Percentiles rank a stretch among this genome's conserved stretches.
These are phyloP conservation scores for Tulasnella sp. DNA, from an alignment of 768 basidiomycete genomes.

Conservation along the genomic window DNA sequence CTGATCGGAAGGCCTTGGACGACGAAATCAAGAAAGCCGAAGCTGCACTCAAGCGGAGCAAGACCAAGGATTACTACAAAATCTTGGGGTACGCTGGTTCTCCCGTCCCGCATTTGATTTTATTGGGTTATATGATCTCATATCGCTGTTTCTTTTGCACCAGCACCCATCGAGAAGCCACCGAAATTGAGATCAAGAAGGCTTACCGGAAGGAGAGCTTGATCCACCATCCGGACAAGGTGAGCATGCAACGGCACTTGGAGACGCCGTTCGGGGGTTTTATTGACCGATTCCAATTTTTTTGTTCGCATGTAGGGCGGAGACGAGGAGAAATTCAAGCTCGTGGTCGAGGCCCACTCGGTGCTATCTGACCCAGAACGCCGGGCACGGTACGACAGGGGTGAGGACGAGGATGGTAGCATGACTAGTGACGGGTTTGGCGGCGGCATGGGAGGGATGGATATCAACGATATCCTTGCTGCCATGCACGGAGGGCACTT, in stretches of 20 bases:
- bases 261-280: background rate
- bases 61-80: conserved; percentile 86
- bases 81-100: conserved; percentile 41
- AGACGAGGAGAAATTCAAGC: conserved; percentile 93
- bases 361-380: conserved; percentile 71
- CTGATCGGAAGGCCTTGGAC: conserved; percentile 34
- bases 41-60: conserved; percentile 72
- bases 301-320: conserved; percentile 53
- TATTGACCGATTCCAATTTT: background rate
- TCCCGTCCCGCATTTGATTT: background rate
- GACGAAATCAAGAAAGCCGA: conserved; percentile 74
- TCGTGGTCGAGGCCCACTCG: conserved; percentile 71
- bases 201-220: conserved; percentile 81
- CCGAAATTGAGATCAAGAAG: conserved; percentile 75
- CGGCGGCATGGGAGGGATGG: conserved; percentile 22
- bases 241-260: conserved; percentile 27
- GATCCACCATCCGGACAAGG: conserved; percentile 49
- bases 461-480: conserved; percentile 20
- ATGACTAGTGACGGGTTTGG: conserved; percentile 18
- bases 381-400: conserved; percentile 69
- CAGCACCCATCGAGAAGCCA: conserved; percentile 51
- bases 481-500: conserved; percentile 16
- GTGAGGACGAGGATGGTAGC: conserved; percentile 69
- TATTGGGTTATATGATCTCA: background rate
- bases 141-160: conserved; percentile 21